Percentiles rank a stretch among this genome's conserved stretches.
These are phyloP conservation scores for Anacardium occidentale DNA, from an alignment of 345 rosid species.

Conservation along the genomic window DNA sequence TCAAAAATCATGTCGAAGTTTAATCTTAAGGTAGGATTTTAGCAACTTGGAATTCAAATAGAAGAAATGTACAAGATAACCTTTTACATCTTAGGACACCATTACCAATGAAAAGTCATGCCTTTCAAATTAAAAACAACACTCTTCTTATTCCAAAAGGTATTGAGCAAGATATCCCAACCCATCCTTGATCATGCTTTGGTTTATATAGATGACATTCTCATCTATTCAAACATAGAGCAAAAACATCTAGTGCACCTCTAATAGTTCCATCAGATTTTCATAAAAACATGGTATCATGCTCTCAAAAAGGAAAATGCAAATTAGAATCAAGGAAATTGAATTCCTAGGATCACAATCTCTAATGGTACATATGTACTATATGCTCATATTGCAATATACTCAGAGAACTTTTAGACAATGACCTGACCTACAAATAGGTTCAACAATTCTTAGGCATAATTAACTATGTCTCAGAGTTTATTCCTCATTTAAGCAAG, in stretches of 20 bases:
- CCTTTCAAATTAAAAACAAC: constrained; percentile 5
- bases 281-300: no score
- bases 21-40: no score
- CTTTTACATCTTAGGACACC: background rate
- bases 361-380: no score
- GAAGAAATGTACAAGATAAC: background rate
- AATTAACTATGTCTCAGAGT: no score
- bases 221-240: background rate
- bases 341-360: no score
- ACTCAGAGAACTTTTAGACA: no score
- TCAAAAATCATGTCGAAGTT: constrained; percentile 3
- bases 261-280: background rate
- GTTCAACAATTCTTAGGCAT: no score
- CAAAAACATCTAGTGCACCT: no score
- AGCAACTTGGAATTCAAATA: background rate
- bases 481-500: no score
- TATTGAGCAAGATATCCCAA: background rate
- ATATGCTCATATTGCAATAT: no score
- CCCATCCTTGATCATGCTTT: background rate
- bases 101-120: background rate
- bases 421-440: no score
- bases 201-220: constrained; percentile 12
- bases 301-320: background rate
- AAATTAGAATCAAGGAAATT: no score
- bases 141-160: background rate